phyloP scores from a whole-genome alignment of 176 grass and related monocot genomes.

The Avena sativa region DNA sequence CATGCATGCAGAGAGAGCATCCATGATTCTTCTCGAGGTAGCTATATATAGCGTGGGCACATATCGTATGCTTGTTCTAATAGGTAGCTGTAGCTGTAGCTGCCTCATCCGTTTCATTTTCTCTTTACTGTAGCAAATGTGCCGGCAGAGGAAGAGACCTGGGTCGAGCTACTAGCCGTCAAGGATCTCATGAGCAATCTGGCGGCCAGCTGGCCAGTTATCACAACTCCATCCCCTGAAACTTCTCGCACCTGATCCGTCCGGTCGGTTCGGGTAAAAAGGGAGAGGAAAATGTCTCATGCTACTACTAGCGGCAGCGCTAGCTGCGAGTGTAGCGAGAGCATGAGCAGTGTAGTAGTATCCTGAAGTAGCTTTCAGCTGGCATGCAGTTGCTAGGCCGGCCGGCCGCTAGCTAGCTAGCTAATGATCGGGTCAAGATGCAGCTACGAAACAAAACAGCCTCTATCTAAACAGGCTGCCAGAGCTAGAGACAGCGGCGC shows the following conservation, averaged over 20 bases:
- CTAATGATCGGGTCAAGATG: not conserved
- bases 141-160: not conserved
- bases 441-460: not conserved
- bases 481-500: too few relatives aligned
- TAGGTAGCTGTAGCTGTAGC: not conserved
- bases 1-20: not conserved
- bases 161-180: not conserved
- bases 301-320: too few relatives aligned
- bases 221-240: constrained; percentile 12
- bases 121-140: not conserved
- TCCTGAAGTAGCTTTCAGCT: not conserved
- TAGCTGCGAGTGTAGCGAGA: not conserved
- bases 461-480: not conserved
- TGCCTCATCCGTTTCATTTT: not conserved
- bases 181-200: constrained; percentile 34
- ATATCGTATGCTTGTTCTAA: not conserved
- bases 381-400: not conserved
- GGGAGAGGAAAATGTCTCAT: not conserved
- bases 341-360: not conserved
- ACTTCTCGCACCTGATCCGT: constrained; percentile 4
- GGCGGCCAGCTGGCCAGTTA: not conserved
- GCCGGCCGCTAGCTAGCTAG: not conserved
- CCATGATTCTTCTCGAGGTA: constrained; percentile 8
- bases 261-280: not conserved
- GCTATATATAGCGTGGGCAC: not conserved